Evolutionary conservation across 345 rosid genomes (phyloP).

Genomic region (Eucalyptus guilfoylei): DNA sequence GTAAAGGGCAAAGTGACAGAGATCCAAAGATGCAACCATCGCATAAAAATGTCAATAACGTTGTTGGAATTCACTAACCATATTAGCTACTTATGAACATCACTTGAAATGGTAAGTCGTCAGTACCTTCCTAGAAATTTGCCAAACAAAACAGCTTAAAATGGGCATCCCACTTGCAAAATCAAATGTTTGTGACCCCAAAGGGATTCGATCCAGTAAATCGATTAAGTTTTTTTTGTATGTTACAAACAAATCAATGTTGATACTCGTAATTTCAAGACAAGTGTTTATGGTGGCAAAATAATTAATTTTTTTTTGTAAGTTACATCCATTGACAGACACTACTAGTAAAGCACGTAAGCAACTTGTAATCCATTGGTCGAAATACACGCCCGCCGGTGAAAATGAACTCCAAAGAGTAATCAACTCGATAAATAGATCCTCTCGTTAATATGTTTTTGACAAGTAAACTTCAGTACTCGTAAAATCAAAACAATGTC

Average conservation of each 20-base stretch:
- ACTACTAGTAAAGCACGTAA: fast-evolving
- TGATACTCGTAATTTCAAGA: no score
- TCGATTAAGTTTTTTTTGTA: no score
- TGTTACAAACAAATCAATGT: no score
- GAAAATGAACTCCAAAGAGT: background rate
- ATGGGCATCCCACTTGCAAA: no score
- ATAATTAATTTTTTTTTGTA: fast-evolving
- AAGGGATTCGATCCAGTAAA: no score
- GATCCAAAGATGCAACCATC: background rate
- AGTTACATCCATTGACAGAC: no score
- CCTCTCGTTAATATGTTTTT: background rate
- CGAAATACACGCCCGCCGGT: background rate
- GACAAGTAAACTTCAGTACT: background rate
- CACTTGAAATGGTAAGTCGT: background rate
- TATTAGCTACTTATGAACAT: background rate
- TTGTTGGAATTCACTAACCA: no score
- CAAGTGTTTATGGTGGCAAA: fast-evolving
- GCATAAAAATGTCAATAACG: background rate
- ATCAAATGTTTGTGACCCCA: fast-evolving
- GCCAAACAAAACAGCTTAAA: no score
- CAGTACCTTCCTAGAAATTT: background rate
- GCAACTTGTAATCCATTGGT: background rate
- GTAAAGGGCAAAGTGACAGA: background rate
- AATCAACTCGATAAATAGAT: background rate
- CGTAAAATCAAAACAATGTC: background rate